Conservation (phyloP, 306 rosid genomes). For the Alnus glutinosa region DNA sequence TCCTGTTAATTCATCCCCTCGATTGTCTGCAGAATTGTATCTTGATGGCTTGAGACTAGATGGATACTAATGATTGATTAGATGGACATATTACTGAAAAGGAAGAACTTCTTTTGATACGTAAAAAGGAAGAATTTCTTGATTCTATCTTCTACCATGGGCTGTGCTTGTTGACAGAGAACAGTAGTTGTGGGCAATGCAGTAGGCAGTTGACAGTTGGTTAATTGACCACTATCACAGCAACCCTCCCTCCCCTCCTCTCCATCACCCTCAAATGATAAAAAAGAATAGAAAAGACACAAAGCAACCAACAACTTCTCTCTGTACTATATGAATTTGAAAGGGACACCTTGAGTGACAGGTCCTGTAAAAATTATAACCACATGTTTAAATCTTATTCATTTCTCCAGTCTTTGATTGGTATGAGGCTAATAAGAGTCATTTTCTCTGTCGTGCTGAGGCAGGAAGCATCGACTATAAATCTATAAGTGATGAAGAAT, state of each 20-base stretch:
- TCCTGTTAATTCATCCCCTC: not conserved
- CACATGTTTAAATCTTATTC: not conserved
- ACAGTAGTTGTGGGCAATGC: not conserved
- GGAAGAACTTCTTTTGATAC: not conserved
- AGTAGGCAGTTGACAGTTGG: not conserved
- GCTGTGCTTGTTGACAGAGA: not conserved
- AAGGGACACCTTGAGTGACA: not conserved
- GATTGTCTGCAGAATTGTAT: not conserved
- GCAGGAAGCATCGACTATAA: slow-evolving; percentile 51
- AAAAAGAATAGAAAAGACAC: not conserved
- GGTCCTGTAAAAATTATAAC: not conserved
- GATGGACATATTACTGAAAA: not conserved
- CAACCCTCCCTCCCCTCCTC: not conserved
- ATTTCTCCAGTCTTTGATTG: not conserved
- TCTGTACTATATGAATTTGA: not conserved
- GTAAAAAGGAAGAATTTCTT: not conserved
- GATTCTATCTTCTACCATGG: not conserved
- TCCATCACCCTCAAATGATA: not conserved
- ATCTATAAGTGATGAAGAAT: slow-evolving; percentile 58
- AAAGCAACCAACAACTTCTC: not conserved
- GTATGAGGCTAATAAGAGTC: not conserved
- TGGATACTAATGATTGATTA: too few relatives aligned
- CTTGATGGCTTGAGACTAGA: not conserved
- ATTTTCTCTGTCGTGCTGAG: slow-evolving; percentile 40
- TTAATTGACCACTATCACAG: not conserved